These are phyloP conservation scores for Cruciata laevipes DNA, from an alignment of 257 asterid species.

Conservation along the genomic window DNA sequence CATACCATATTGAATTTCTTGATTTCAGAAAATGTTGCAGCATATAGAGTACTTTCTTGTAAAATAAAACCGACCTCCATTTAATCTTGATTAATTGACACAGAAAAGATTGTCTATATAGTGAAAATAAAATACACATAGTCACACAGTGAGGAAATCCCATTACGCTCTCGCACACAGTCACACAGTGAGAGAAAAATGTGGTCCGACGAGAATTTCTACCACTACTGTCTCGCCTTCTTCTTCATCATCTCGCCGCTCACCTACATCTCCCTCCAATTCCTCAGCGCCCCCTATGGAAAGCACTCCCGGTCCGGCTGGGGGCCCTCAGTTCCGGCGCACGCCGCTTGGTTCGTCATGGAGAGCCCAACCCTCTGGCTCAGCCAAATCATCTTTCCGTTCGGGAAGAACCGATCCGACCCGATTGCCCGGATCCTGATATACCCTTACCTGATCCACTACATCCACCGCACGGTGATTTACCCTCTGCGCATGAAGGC, in stretches of 20 bases:
- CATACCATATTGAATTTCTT: too few species aligned
- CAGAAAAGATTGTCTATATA: too few species aligned
- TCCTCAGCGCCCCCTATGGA: slow-evolving; percentile 65
- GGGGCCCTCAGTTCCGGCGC: slow-evolving; percentile 58
- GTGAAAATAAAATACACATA: too few species aligned
- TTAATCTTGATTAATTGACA: too few species aligned
- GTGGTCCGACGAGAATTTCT: slow-evolving; percentile 36
- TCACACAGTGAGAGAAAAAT: slow-evolving; percentile 8
- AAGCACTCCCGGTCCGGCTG: slow-evolving; percentile 59
- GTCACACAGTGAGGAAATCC: too few species aligned
- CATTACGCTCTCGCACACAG: too few species aligned
- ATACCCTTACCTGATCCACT: slow-evolving; percentile 49
- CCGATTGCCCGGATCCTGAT: slow-evolving; percentile 41
- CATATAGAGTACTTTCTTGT: too few species aligned
- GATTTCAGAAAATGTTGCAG: too few species aligned
- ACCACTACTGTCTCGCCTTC: slow-evolving; percentile 25
- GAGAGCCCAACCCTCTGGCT: slow-evolving; percentile 72
- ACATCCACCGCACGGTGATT: slow-evolving; percentile 53
- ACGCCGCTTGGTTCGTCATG: slow-evolving; percentile 60
- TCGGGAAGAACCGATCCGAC: slow-evolving; percentile 34
- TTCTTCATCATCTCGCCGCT: slow-evolving; percentile 39
- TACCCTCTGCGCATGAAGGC: slow-evolving; percentile 40
- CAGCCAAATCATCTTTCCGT: slow-evolving; percentile 52
- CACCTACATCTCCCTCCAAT: slow-evolving; percentile 43
- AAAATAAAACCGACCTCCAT: too few species aligned